phyloP scores from a whole-genome alignment of 1,284 basidiomycete species.

The Leccinum pallidistipes region DNA sequence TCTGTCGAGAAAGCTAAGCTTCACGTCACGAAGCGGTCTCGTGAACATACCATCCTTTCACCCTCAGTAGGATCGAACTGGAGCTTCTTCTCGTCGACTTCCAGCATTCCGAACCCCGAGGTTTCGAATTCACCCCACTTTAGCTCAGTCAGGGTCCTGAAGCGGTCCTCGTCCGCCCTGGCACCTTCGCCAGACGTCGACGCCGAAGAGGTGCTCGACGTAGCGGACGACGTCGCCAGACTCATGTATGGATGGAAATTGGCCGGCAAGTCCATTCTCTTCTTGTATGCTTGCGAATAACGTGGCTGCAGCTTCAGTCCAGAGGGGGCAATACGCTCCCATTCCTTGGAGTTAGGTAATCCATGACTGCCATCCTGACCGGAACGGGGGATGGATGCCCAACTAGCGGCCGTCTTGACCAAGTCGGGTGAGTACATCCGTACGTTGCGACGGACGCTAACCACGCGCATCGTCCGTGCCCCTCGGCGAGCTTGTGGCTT shows the following conservation, averaged over 20 bases:
- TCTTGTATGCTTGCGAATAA: constrained; percentile 71
- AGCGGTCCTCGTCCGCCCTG: constrained; percentile 59
- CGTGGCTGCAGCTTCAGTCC: constrained; percentile 54
- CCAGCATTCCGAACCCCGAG: constrained; percentile 67
- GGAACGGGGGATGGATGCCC: constrained; percentile 50
- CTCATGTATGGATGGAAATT: constrained; percentile 57
- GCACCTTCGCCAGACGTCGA: constrained; percentile 37
- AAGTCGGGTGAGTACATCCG: constrained; percentile 82
- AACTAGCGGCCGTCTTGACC: constrained; percentile 68
- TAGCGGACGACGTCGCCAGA: constrained; percentile 26
- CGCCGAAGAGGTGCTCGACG: constrained; percentile 30
- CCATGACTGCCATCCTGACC: constrained; percentile 38
- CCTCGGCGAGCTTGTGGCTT: constrained; percentile 65
- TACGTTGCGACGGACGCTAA: constrained; percentile 75
- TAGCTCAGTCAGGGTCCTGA: constrained; percentile 76
- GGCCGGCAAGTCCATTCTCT: constrained; percentile 64
- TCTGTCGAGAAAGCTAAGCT: constrained; percentile 41
- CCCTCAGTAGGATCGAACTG: constrained; percentile 87
- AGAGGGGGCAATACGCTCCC: constrained; percentile 64
- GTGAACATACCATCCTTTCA: constrained; percentile 66
- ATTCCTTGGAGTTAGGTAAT: constrained; percentile 63
- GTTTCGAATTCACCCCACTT: constrained; percentile 89
- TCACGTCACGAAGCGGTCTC: neutral
- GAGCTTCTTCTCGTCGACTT: constrained; percentile 61
- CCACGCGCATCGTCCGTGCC: constrained; percentile 68